phyloP scores from a whole-genome alignment of 73 alveolate genomes.

The Breviolum minutum region DNA sequence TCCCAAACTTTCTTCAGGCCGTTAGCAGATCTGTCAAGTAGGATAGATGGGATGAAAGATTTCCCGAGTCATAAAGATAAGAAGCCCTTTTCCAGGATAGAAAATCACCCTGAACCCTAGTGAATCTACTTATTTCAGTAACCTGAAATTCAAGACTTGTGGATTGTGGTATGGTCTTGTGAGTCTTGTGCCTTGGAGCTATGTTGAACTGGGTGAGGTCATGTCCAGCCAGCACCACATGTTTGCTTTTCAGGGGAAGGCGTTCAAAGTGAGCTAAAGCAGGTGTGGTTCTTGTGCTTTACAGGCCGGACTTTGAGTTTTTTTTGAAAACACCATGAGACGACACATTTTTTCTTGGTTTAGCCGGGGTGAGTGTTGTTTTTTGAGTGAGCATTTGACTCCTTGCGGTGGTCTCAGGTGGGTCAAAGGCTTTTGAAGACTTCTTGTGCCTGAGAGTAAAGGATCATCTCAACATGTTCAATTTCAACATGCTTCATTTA shows the following conservation, averaged over 20 bases:
- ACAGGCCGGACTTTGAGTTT: neutral
- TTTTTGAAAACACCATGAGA: neutral
- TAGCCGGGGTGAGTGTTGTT: neutral
- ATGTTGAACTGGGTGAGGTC: neutral
- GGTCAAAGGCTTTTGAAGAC: neutral
- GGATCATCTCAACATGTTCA: too few species aligned
- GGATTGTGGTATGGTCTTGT: too few species aligned
- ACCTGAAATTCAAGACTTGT: too few species aligned
- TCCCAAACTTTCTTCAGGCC: constrained; percentile 6
- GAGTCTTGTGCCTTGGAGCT: too few species aligned
- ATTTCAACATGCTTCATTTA: too few species aligned
- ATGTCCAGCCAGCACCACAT: neutral
- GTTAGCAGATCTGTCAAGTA: too few species aligned
- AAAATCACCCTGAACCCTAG: too few species aligned
- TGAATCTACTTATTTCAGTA: too few species aligned
- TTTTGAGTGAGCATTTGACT: neutral
- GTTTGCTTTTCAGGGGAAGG: constrained; percentile 17
- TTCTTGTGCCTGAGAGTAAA: neutral
- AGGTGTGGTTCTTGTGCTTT: constrained; percentile 41
- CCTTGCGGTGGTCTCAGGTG: neutral
- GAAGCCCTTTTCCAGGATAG: too few species aligned
- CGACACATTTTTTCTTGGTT: neutral
- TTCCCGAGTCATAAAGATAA: too few species aligned
- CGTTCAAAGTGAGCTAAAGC: constrained; percentile 13
- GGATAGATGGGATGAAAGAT: too few species aligned